These are phyloP conservation scores for Punica granatum DNA, from an alignment of 345 rosid genomes.

Conservation along the genomic window DNA sequence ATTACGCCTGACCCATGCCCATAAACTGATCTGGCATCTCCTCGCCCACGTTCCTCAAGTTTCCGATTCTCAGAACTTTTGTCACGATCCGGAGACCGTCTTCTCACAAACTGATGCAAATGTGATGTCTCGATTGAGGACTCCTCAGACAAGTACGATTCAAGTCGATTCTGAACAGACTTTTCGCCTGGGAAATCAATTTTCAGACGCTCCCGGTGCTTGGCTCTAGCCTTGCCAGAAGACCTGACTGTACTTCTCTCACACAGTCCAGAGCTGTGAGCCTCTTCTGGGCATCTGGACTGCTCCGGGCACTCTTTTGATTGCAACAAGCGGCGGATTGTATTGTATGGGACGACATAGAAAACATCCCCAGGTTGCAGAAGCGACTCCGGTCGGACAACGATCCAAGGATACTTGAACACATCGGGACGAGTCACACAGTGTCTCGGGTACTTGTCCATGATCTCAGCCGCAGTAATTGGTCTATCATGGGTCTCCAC, in stretches of 20 bases:
- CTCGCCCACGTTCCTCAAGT: background rate
- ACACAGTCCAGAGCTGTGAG: background rate
- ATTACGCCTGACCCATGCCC: background rate
- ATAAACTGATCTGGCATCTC: background rate
- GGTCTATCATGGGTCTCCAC: slow-evolving; percentile 22
- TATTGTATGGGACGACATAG: slow-evolving; percentile 31
- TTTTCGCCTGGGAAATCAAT: background rate
- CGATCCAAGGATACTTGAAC: slow-evolving; percentile 37
- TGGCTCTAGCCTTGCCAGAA: background rate
- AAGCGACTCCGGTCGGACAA: slow-evolving; percentile 29
- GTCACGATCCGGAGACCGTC: background rate
- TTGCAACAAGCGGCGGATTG: slow-evolving; percentile 19
- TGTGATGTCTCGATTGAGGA: background rate
- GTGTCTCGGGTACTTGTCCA: slow-evolving; percentile 40
- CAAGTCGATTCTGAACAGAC: background rate
- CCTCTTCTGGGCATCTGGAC: background rate
- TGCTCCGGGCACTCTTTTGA: background rate
- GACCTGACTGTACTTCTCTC: background rate
- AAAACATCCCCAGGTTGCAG: slow-evolving; percentile 31
- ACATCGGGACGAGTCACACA: slow-evolving; percentile 36
- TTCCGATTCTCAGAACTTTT: background rate
- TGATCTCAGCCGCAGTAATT: slow-evolving; percentile 28
- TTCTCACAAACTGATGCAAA: background rate
- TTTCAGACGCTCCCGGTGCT: background rate
- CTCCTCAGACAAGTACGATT: background rate